These are phyloP conservation scores for Boletus vinaceobasis DNA, from an alignment of 768 basidiomycete species.

Conservation along the genomic window DNA sequence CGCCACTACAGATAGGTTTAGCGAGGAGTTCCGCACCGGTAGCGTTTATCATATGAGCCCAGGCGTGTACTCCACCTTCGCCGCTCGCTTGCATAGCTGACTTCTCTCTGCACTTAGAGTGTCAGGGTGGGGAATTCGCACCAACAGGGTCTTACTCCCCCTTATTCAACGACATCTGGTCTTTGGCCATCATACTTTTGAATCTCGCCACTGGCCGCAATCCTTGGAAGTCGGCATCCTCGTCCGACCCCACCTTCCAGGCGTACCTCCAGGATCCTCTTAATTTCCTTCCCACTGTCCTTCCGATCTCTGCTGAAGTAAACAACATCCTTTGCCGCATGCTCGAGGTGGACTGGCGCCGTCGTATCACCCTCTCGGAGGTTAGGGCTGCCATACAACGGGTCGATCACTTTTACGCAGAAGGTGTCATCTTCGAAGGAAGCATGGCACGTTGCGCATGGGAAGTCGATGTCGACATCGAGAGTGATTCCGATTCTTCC, in stretches of 20 bases:
- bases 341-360: slow-evolving; percentile 65
- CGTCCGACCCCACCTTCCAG: slow-evolving; percentile 83
- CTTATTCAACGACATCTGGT: slow-evolving; percentile 92
- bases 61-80: slow-evolving; percentile 43
- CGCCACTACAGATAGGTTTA: slow-evolving; percentile 81
- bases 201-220: slow-evolving; percentile 94
- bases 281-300: slow-evolving; percentile 80
- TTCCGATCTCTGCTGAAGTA: slow-evolving; percentile 73
- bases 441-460: slow-evolving; percentile 76
- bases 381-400: slow-evolving; percentile 55
- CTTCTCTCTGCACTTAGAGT: slow-evolving; percentile 54
- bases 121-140: slow-evolving; percentile 70
- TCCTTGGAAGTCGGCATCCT: slow-evolving; percentile 89
- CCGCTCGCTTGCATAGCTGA: slow-evolving; percentile 11
- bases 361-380: slow-evolving; percentile 44
- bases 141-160: slow-evolving; percentile 75
- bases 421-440: slow-evolving; percentile 75
- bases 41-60: slow-evolving; percentile 99
- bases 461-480: slow-evolving; percentile 66
- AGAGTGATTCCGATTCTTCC: slow-evolving; percentile 61
- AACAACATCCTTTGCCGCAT: slow-evolving; percentile 73
- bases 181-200: slow-evolving; percentile 91
- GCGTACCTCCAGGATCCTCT: slow-evolving; percentile 75
- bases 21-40: slow-evolving; percentile 91
- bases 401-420: slow-evolving; percentile 65